Percentiles rank a stretch among this genome's conserved stretches.
Conservation (phyloP, 352 stramenopile genomes). For the Peronosclerospora sorghi region DNA sequence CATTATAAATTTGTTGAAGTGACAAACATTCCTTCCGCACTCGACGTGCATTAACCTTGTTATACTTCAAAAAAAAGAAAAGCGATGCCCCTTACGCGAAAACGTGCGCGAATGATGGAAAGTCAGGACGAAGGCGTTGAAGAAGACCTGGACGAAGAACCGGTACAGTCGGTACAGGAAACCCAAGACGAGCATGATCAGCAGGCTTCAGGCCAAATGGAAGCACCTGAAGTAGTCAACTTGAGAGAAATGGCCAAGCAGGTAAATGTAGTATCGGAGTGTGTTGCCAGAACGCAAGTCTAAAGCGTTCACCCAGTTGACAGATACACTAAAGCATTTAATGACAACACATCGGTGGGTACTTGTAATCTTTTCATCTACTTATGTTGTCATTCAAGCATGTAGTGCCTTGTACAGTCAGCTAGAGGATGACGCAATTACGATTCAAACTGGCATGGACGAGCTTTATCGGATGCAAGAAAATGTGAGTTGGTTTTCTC, state of each 20-base stretch:
- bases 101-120: slow-evolving; percentile 21
- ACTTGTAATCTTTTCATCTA: neutral
- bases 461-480: slow-evolving; percentile 47
- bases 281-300: neutral
- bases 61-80: neutral
- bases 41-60: slow-evolving; percentile 7
- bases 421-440: slow-evolving; percentile 36
- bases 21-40: slow-evolving; percentile 15
- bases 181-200: slow-evolving; percentile 10
- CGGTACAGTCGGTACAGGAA: slow-evolving; percentile 6
- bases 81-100: slow-evolving; percentile 24
- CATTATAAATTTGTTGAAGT: slow-evolving; percentile 31
- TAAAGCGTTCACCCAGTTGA: slow-evolving; percentile 7
- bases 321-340: slow-evolving; percentile 22
- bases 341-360: slow-evolving; percentile 22
- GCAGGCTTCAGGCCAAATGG: slow-evolving; percentile 4
- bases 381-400: neutral
- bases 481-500: slow-evolving; percentile 13
- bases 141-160: slow-evolving; percentile 7
- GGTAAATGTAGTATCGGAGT: neutral
- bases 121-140: slow-evolving; percentile 16
- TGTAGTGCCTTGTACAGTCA: slow-evolving; percentile 18
- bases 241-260: slow-evolving; percentile 24
- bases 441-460: slow-evolving; percentile 53
- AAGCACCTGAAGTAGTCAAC: slow-evolving; percentile 9